phyloP scores from a whole-genome alignment of 495 filamentous ascomycete species.

The Aspergillus nidulans region DNA sequence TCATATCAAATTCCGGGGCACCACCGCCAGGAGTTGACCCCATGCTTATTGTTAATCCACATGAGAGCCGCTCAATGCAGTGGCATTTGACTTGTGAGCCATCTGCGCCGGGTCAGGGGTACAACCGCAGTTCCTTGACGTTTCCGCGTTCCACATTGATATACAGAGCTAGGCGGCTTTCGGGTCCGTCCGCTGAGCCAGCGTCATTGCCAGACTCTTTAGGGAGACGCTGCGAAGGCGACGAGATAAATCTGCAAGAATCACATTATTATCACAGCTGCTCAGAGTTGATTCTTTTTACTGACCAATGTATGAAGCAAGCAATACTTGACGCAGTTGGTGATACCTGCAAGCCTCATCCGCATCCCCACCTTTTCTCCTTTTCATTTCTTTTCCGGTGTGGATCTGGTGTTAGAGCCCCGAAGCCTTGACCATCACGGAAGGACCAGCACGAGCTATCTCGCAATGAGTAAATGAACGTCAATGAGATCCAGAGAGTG shows the following conservation, averaged over 20 bases:
- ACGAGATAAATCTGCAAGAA: slow-evolving; percentile 22
- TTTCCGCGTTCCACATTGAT: slow-evolving; percentile 16
- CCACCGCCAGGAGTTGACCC: slow-evolving; percentile 1
- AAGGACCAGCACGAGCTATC: background rate
- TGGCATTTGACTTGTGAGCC: slow-evolving; percentile 13
- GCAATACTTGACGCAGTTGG: slow-evolving; percentile 32
- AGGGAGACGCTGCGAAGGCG: slow-evolving; percentile 6
- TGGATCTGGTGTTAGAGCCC: slow-evolving; percentile 1
- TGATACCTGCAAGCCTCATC: slow-evolving; percentile 25
- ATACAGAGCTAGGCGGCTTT: slow-evolving; percentile 5
- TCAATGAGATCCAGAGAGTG: background rate
- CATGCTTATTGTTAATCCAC: slow-evolving; percentile 6
- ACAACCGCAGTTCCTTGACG: slow-evolving; percentile 17
- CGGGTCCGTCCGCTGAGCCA: slow-evolving; percentile 7
- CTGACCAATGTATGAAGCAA: slow-evolving; percentile 17
- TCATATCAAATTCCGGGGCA: slow-evolving; percentile 13
- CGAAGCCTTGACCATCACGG: background rate
- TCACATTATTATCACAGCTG: slow-evolving; percentile 22
- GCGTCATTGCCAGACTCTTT: slow-evolving; percentile 7
- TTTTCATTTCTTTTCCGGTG: slow-evolving; percentile 11
- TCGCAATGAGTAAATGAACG: slow-evolving; percentile 8
- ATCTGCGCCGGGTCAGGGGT: slow-evolving; percentile 18
- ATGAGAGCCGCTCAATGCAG: slow-evolving; percentile 12
- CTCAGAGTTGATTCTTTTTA: slow-evolving; percentile 7
- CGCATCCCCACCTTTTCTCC: slow-evolving; percentile 2